Evolutionary conservation across 352 stramenopile species (phyloP).

Genomic region (Phytophthora chlamydospora): DNA sequence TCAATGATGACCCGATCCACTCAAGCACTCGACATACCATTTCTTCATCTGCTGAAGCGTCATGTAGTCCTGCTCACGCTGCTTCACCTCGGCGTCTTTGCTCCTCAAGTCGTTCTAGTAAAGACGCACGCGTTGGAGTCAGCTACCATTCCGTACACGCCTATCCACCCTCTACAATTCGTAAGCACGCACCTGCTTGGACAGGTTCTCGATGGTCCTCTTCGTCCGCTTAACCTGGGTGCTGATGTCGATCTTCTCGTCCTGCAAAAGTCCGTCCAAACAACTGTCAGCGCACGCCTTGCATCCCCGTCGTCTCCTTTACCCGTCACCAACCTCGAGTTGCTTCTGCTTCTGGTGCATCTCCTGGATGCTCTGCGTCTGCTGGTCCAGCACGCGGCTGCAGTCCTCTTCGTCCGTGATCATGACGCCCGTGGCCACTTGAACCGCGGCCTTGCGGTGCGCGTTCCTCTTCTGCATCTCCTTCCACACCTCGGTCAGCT

Average conservation of each 20-base stretch:
- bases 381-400: slow-evolving; percentile 65
- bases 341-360: slow-evolving; percentile 72
- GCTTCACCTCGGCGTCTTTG: slow-evolving; percentile 75
- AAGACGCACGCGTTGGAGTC: slow-evolving; percentile 2
- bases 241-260: slow-evolving; percentile 77
- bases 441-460: slow-evolving; percentile 70
- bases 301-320: not conserved
- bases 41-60: slow-evolving; percentile 77
- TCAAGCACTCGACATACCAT: slow-evolving; percentile 42
- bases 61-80: slow-evolving; percentile 74
- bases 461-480: slow-evolving; percentile 76
- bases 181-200: slow-evolving; percentile 52
- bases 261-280: slow-evolving; percentile 26
- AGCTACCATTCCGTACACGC: not conserved
- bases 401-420: slow-evolving; percentile 88
- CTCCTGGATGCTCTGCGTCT: slow-evolving; percentile 77
- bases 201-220: slow-evolving; percentile 52
- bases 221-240: slow-evolving; percentile 71
- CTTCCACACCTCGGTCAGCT: slow-evolving; percentile 67
- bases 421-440: slow-evolving; percentile 70
- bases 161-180: slow-evolving; percentile 3
- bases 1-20: not conserved
- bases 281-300: not conserved
- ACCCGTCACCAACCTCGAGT: slow-evolving; percentile 44
- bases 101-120: slow-evolving; percentile 66